phyloP scores from a whole-genome alignment of 495 filamentous ascomycete genomes.

The Hyaloscypha bicolor region DNA sequence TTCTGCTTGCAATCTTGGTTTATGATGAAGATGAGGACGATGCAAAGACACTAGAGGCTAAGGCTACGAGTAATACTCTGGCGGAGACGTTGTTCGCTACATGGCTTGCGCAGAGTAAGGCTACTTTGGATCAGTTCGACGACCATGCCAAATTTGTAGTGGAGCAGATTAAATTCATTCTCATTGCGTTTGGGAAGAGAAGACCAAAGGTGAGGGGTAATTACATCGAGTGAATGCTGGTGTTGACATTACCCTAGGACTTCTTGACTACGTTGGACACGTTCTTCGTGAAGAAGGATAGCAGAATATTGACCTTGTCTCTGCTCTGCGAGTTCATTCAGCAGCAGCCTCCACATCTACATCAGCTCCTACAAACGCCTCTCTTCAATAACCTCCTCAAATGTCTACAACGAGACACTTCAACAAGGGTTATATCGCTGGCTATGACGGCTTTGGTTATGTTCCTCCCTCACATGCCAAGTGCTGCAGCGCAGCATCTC shows the following conservation, averaged over 20 bases:
- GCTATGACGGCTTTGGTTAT: constrained; percentile 70
- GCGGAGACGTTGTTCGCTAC: constrained; percentile 55
- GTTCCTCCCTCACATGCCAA: constrained; percentile 75
- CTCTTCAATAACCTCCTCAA: constrained; percentile 66
- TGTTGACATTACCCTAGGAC: constrained; percentile 45
- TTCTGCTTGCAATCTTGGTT: constrained; percentile 58
- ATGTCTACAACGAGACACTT: constrained; percentile 72
- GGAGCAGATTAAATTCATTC: constrained; percentile 45
- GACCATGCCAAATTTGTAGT: constrained; percentile 54
- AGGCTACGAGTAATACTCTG: constrained; percentile 47
- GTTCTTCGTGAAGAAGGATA: constrained; percentile 59
- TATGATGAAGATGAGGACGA: constrained; percentile 58
- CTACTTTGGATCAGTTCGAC: constrained; percentile 43
- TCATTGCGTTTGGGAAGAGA: constrained; percentile 57
- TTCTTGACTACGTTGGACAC: constrained; percentile 61
- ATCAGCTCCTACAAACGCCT: constrained; percentile 66
- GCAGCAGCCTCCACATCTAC: constrained; percentile 69
- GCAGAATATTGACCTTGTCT: constrained; percentile 57
- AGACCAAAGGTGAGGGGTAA: constrained; percentile 59
- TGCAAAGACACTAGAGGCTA: constrained; percentile 36
- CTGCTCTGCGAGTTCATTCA: constrained; percentile 67
- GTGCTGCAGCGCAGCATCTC: constrained; percentile 60
- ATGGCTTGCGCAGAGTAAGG: constrained; percentile 59
- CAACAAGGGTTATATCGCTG: constrained; percentile 65
- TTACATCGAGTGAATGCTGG: not conserved